Base-by-base conservation (phyloP, 345 rosid genomes). In the Eucalyptus marginata region DNA sequence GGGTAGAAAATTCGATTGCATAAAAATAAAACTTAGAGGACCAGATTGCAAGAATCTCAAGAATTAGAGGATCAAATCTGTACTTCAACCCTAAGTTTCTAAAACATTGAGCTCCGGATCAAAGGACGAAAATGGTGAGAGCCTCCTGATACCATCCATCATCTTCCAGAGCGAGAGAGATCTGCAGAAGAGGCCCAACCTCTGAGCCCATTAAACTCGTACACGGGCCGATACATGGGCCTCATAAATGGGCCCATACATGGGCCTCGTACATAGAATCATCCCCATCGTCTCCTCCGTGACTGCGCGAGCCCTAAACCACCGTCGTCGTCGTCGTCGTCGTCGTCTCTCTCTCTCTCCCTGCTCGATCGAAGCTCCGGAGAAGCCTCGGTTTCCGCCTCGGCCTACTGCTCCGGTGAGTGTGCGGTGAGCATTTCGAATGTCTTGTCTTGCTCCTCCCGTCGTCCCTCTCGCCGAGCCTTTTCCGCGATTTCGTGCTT, bases 161-260 rank as follows among this genome's bases (percentile, higher is more conserved):
- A 27, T 13, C 31, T 59, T 27, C 68, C 31, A 0, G 16, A 59
- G 31, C n/a, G 8, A 11, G 31, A 27, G 33, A 62, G 68, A 29
- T 62, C 68, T 13, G 68, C 31, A 62, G 33, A 62, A 12, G 68
- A 62, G 68, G 68, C 68, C 68, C 68, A 62, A 62, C 31, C 68
- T 29, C 31, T 62, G 31, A 62, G 68, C 68, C 68, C 68, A 62
- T 29, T 62, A 62, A 62, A 62, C 4, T 62, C 16, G 15, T 62
- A 27, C 17, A 62, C 4, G 33, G 68, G 68, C 68, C 68, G 7
- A 11, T 2, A 24, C 7, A 0, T 58, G 66, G 66, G 66, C n/a
- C 66, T 24, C 7, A 0, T 22, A 9, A 1, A 56, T 59, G 66
- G 66, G 66, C 66, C n/a, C 4, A 0, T 14, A 7, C 2, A 64